Base-by-base conservation (phyloP, 2,329 filamentous ascomycete genomes). In the Pseudogymnoascus sp. region DNA sequence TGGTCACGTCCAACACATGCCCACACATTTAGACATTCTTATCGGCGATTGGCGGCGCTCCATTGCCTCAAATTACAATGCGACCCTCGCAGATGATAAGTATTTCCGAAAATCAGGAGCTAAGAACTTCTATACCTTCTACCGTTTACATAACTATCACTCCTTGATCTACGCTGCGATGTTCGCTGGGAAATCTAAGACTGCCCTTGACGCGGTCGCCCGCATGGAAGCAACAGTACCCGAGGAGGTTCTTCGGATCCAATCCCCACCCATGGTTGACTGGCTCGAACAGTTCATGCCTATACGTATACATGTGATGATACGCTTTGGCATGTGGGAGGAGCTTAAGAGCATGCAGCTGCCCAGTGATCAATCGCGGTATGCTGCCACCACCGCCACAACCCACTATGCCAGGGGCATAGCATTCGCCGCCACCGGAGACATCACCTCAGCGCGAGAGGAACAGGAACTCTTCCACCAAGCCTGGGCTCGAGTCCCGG, bases 121-220 rank as follows among this genome's bases (percentile, higher is more conserved):
- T 0, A 71, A 83, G 64, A 88, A 88, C 70, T 92, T 92, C 70
- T 93, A 92, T 74, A 87, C 86, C 0, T 79, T 92, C 4, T 93
- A 92, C 70, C 82, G 89, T 11, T 81, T 82, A 58, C 89, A 93
- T 70, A 79, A 92, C 69, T 86, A 86, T 67, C 89, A 92, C 69
- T 91, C 89, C 65, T 80, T 84, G 1, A 81, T 92, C 58, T 92
- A 92, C 69, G 85, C 86, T 0, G 88, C 88, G 62, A 90, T 92
- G 88, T 88, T 92, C 66, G 82, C 87, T 0, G 89, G 85, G 0
- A 82, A 87, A 69, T 87, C 78, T 1, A 70, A 74, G 24, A 76
- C 86, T 9, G 86, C 87, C 0, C 71, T 92, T 1, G 80, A 87
- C 0, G 85, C 86, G 0, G 81, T 82, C 0, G 66, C 69, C 0